These are phyloP conservation scores for Gossypium rotundifolium DNA, from an alignment of 345 rosid genomes.

Conservation along the genomic window DNA sequence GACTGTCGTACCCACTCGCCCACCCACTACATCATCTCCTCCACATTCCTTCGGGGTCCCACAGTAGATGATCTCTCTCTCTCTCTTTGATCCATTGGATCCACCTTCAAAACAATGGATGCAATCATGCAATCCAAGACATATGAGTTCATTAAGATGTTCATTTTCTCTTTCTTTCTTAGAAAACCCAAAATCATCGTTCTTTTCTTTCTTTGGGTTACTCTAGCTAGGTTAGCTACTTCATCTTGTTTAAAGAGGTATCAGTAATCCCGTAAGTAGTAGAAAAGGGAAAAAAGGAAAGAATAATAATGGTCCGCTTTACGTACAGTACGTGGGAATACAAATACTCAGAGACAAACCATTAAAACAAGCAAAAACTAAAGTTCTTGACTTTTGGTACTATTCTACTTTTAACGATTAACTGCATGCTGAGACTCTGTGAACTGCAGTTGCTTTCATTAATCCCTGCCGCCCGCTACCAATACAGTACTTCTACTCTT, in stretches of 20 bases:
- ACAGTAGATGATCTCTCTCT: background rate
- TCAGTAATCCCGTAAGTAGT: background rate
- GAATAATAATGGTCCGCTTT: background rate
- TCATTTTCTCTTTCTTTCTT: background rate
- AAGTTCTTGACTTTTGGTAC: constrained; percentile 19
- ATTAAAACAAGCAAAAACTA: constrained; percentile 9
- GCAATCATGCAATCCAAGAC: background rate
- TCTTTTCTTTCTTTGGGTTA: background rate
- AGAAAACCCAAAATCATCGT: background rate
- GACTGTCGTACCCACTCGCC: background rate
- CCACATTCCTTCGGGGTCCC: background rate
- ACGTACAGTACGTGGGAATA: background rate
- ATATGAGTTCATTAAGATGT: background rate
- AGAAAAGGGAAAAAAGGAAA: background rate
- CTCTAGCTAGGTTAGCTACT: background rate
- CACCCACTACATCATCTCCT: background rate
- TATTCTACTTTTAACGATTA: constrained; percentile 20
- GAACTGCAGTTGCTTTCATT: constrained; percentile 13
- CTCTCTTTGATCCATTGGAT: background rate
- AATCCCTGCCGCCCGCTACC: background rate
- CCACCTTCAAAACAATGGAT: background rate
- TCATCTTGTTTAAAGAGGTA: background rate
- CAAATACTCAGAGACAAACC: background rate
- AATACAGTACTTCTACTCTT: too few species aligned
- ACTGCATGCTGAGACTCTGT: constrained; percentile 3